A percentile compares a stretch with the other conserved stretches of the same genome.
Conservation (phyloP, 495 filamentous ascomycete species). For the Neurospora tetrasperma region DNA sequence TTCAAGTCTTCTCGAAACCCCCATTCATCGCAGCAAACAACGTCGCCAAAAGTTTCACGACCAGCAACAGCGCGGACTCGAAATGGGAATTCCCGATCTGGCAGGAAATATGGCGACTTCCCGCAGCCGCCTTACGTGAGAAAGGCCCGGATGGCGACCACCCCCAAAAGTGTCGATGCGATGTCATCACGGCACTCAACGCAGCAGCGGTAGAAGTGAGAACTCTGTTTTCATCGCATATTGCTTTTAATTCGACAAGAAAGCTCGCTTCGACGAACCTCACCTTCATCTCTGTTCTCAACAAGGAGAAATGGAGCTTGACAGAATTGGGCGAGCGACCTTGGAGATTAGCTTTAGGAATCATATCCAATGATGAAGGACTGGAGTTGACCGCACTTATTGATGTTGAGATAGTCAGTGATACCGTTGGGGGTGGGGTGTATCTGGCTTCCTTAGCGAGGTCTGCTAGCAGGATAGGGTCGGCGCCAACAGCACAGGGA, state of each 20-base stretch:
- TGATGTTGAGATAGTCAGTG: slow-evolving; percentile 13
- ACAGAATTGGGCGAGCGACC: no score
- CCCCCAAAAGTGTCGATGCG: not conserved
- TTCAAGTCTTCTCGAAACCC: not conserved
- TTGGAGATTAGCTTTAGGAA: no score
- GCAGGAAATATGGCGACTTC: no score
- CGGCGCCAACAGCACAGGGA: slow-evolving; percentile 12
- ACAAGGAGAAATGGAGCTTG: no score
- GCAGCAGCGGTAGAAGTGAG: no score
- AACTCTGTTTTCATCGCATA: no score
- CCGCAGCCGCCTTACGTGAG: no score
- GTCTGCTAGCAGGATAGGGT: slow-evolving; percentile 14
- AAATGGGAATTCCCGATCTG: not conserved
- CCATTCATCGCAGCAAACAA: not conserved
- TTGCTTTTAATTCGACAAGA: no score
- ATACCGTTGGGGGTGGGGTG: slow-evolving; percentile 16
- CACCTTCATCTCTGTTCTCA: no score
- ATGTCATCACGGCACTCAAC: not conserved
- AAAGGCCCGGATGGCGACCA: not conserved
- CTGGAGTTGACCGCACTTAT: slow-evolving; percentile 17
- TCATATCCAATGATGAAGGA: no score
- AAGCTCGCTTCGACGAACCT: no score
- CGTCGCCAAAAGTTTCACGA: not conserved
- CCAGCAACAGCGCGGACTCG: not conserved
- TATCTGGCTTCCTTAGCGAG: slow-evolving; percentile 16